These are phyloP conservation scores for Cornus suecica DNA, from an alignment of 148 eudicot genomes.

Conservation along the genomic window DNA sequence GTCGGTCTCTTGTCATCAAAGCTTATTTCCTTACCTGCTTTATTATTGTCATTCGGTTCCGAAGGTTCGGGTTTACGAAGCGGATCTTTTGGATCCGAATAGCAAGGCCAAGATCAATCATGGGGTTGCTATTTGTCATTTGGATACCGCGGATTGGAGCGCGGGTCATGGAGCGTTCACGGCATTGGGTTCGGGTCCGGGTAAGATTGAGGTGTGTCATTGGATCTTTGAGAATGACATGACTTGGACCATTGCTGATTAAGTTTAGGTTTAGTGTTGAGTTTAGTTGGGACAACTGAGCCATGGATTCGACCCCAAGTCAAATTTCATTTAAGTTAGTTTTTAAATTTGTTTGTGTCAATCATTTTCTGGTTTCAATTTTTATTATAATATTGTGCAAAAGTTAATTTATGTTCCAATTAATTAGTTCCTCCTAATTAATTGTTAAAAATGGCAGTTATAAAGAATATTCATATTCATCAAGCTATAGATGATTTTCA, in stretches of 20 bases:
- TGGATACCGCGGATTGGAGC: conserved; percentile 52
- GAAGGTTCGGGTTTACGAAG: conserved; percentile 52
- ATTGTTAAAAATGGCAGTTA: too few relatives aligned
- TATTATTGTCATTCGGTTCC: conserved; percentile 60
- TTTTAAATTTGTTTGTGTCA: neutral
- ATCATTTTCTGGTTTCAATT: neutral
- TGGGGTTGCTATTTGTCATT: conserved; percentile 50
- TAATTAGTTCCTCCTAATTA: neutral
- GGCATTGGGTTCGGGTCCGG: conserved; percentile 50
- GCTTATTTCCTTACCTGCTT: conserved; percentile 46
- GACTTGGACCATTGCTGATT: conserved; percentile 48
- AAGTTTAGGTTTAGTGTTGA: neutral
- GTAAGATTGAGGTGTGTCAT: conserved; percentile 56
- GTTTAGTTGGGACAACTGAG: neutral
- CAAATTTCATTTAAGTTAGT: neutral
- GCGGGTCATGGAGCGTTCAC: conserved; percentile 50
- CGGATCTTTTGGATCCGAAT: conserved; percentile 41
- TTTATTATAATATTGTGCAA: neutral
- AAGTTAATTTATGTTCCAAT: neutral
- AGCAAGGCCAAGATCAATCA: conserved; percentile 41
- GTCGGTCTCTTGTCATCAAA: conserved; percentile 54
- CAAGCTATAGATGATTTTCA: too few relatives aligned
- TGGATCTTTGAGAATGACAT: conserved; percentile 63
- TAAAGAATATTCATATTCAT: too few relatives aligned
- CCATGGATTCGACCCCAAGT: neutral